Evolutionary conservation across 306 rosid genomes (phyloP).

Genomic region (Sicyos baderoa): DNA sequence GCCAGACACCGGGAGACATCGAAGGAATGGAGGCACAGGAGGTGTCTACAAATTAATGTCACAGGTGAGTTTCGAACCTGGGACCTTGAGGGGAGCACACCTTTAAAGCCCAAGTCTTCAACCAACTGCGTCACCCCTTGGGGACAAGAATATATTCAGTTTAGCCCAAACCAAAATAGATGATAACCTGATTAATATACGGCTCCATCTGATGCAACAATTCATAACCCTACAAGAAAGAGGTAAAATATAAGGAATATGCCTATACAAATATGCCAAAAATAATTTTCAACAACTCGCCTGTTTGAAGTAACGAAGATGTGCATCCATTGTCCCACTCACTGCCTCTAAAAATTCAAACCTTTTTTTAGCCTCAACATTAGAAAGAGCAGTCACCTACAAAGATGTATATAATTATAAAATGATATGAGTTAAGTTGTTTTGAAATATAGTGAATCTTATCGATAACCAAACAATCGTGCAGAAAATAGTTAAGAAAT

Average conservation of each 20-base stretch:
- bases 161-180: slow-evolving; percentile 4
- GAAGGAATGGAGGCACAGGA: no score
- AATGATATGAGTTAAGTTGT: slow-evolving; percentile 16
- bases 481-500: slow-evolving; percentile 23
- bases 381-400: slow-evolving; percentile 90
- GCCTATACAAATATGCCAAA: neutral
- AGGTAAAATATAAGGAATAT: slow-evolving; percentile 15
- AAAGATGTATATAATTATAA: slow-evolving; percentile 15
- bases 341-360: slow-evolving; percentile 98
- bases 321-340: slow-evolving; percentile 99
- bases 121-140: no score
- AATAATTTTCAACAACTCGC: slow-evolving; percentile 22
- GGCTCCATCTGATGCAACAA: slow-evolving; percentile 69
- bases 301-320: slow-evolving; percentile 98
- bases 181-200: slow-evolving; percentile 85
- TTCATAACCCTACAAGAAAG: slow-evolving; percentile 42
- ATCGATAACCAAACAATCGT: neutral
- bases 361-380: slow-evolving; percentile 95
- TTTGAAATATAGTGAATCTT: neutral
- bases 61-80: no score
- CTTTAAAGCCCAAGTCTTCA: no score
- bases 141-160: neutral
- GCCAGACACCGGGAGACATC: no score
- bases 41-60: no score
- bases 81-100: no score